phyloP scores from a whole-genome alignment of 768 basidiomycete species.

The Lentinula aciculospora region DNA sequence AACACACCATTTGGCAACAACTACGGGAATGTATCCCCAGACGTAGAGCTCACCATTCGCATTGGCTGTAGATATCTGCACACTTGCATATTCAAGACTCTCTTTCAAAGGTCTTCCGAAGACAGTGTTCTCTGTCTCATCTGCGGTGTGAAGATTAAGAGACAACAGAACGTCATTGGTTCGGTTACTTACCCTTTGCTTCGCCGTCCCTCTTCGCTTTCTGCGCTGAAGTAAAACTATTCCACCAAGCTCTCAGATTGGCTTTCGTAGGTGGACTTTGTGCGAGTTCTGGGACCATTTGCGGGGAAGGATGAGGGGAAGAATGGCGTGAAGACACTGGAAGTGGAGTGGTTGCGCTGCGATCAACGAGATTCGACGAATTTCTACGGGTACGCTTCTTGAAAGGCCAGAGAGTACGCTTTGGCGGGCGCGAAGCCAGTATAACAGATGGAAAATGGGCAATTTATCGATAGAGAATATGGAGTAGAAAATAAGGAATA shows the following conservation, averaged over 20 bases:
- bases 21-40: constrained; percentile 94
- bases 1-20: constrained; percentile 92
- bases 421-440: constrained; percentile 9
- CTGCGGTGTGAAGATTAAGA: constrained; percentile 12
- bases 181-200: constrained; percentile 31
- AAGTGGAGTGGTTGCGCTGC: not conserved
- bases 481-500: not conserved
- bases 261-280: constrained; percentile 41
- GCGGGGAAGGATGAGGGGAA: not conserved
- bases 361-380: not conserved
- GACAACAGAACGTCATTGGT: not conserved
- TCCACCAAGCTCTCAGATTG: constrained; percentile 78
- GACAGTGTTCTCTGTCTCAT: constrained; percentile 45
- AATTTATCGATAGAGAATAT: constrained; percentile 2
- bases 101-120: constrained; percentile 85
- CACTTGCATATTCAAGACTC: constrained; percentile 80
- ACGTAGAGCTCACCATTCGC: constrained; percentile 79
- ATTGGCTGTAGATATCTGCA: constrained; percentile 89
- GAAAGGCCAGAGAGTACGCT: constrained; percentile 8
- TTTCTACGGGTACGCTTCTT: not conserved
- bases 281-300: constrained; percentile 10
- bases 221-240: constrained; percentile 64
- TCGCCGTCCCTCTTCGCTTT: constrained; percentile 53
- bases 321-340: not conserved
- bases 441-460: not conserved